Conservation (phyloP, 2,329 filamentous ascomycete species). For the Pseudonectria buxi region DNA sequence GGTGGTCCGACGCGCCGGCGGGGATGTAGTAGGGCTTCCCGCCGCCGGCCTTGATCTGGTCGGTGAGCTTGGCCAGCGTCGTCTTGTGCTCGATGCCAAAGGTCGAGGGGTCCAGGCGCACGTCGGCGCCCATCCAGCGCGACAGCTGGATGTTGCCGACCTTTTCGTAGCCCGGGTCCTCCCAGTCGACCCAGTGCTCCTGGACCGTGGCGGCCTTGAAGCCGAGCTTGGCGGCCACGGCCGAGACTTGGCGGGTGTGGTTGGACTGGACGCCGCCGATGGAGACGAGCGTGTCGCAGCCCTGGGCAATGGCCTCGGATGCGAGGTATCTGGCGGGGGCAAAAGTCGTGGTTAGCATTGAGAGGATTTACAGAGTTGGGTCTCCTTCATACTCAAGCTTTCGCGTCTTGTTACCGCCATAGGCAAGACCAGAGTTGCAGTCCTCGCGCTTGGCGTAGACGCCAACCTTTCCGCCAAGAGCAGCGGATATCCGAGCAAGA, state of each 20-base stretch:
- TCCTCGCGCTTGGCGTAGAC: slow-evolving; percentile 69
- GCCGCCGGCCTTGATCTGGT: slow-evolving; percentile 45
- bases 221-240: slow-evolving; percentile 51
- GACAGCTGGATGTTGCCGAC: slow-evolving; percentile 68
- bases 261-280: slow-evolving; percentile 66
- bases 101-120: slow-evolving; percentile 49
- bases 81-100: slow-evolving; percentile 66
- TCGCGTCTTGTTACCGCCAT: slow-evolving; percentile 62
- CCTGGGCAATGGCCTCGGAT: slow-evolving; percentile 51
- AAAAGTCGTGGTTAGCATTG: background rate
- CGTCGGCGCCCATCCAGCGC: slow-evolving; percentile 59
- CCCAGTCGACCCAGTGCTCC: slow-evolving; percentile 62
- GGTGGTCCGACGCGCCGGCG: slow-evolving; percentile 64
- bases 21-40: slow-evolving; percentile 66
- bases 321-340: slow-evolving; percentile 48
- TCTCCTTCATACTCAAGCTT: slow-evolving; percentile 51
- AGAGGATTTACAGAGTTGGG: background rate
- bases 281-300: slow-evolving; percentile 55
- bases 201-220: slow-evolving; percentile 51
- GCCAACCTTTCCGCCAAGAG: slow-evolving; percentile 51
- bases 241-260: slow-evolving; percentile 62
- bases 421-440: slow-evolving; percentile 60
- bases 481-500: slow-evolving; percentile 57
- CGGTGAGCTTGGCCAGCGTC: slow-evolving; percentile 47
- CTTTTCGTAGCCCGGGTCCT: slow-evolving; percentile 51